Evolutionary conservation across 1,139 yeast genomes (phyloP), one percentile per base, ranked within the genome.

Genomic region (Zygosaccharomyces sapae): DNA sequence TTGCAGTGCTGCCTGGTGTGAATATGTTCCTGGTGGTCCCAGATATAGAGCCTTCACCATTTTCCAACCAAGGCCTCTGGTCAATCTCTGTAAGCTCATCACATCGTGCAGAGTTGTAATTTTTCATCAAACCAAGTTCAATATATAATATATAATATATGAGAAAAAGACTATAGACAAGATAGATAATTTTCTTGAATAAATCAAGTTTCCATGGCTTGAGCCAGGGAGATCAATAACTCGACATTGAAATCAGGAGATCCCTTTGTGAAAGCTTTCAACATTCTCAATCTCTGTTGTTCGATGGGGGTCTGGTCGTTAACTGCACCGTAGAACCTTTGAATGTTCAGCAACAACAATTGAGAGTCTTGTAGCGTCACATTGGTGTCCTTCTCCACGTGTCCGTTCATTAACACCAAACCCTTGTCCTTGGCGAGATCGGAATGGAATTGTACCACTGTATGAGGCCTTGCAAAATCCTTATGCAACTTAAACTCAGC

Each of bases 401-500:
- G 76, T 0, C 97, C 96, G 58, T 89, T 89, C 95, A 90, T 87
- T 56, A 94, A 72, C 0, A 87, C 90, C 3, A 87, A 52, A 1
- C 75, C 81, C 56, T 86, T 83, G 16, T 75, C 74, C 0, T 76
- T 73, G 4, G 75, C 72, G 46, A 92, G 70, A 48, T 94, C 97
- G 46, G 83, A 80, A 69, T 92, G 97, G 74, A 92, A 86, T 67
- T 82, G 80, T 54, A 92, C 71, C 0, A 96, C 86, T 1, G 97
- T 89, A 65, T 94, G 98, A 1, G 98, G 98, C 61, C 87, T 83
- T 9, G 98, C 96, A 67, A 75, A 94, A 62, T 90, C 97, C 52
- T 80, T 81, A 63, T 92, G 97, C 34, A 89, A 76, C 66, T 92
- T 90, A 69, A 81, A 94, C 67, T 94, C 98, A 1, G 95, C 94